Percentiles rank a stretch among this genome's conserved stretches.
phyloP scores from a whole-genome alignment of 768 basidiomycete species.

The Panaeolus cyanescens region DNA sequence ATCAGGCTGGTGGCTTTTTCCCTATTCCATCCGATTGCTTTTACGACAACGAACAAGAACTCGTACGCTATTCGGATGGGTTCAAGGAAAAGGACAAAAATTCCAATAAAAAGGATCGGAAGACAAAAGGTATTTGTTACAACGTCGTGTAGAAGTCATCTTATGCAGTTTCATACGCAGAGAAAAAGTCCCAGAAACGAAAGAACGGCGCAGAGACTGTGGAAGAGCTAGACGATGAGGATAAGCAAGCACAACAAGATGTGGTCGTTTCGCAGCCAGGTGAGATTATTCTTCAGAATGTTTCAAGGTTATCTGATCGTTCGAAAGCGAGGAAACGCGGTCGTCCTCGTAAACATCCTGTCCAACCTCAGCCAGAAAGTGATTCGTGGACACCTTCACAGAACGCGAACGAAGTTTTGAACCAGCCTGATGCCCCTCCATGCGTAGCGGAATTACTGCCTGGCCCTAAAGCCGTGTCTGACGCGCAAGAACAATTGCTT shows the following conservation, averaged over 20 bases:
- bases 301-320: no score
- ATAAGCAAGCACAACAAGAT: not conserved
- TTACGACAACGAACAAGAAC: constrained; percentile 45
- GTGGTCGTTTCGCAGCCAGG: not conserved
- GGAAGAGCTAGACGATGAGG: not conserved
- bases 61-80: constrained; percentile 50
- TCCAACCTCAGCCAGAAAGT: constrained; percentile 1
- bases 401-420: constrained; percentile 13
- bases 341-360: constrained; percentile 43
- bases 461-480: no score
- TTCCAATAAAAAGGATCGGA: constrained; percentile 34
- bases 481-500: no score
- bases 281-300: not conserved
- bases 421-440: not conserved
- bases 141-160: no score
- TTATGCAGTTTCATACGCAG: not conserved
- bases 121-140: not conserved
- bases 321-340: constrained; percentile 45
- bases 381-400: constrained; percentile 19
- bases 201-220: not conserved
- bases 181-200: not conserved
- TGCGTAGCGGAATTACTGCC: no score
- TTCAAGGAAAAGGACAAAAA: constrained; percentile 40
- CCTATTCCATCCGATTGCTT: constrained; percentile 49
- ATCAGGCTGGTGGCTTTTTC: constrained; percentile 56